A percentile compares a stretch with the other conserved stretches of the same genome.
phyloP scores from a whole-genome alignment of 495 filamentous ascomycete species.

The Hypomontagnella submonticulosa region DNA sequence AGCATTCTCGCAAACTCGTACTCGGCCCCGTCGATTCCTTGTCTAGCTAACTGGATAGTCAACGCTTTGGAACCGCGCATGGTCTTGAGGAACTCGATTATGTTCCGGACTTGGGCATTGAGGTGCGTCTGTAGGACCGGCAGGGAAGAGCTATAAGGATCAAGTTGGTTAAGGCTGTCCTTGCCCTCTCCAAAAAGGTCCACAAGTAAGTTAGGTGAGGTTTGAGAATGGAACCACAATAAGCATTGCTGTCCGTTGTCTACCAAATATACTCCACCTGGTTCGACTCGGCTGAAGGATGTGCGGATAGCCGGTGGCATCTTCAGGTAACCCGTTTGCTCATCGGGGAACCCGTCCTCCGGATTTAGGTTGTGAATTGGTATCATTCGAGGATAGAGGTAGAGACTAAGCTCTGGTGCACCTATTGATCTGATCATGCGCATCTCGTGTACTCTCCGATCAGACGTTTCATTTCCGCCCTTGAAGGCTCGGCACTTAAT shows the following conservation, averaged over 20 bases:
- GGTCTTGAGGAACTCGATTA: conserved; percentile 84
- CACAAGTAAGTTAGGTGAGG: conserved; percentile 78
- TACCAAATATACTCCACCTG: conserved; percentile 96
- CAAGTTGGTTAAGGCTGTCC: conserved; percentile 76
- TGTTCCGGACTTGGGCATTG: conserved; percentile 93
- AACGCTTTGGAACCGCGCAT: conserved; percentile 87
- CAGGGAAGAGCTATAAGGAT: conserved; percentile 78
- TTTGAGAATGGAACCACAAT: conserved; percentile 89
- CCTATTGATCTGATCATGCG: conserved; percentile 90
- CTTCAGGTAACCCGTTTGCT: conserved; percentile 82
- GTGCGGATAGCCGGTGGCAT: conserved; percentile 82
- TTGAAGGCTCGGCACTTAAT: conserved; percentile 95
- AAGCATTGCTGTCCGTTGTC: conserved; percentile 94
- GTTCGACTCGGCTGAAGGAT: conserved; percentile 90
- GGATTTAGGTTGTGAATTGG: conserved; percentile 88
- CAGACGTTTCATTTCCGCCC: conserved; percentile 89
- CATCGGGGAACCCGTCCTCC: conserved; percentile 87
- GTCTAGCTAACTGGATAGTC: conserved; percentile 89
- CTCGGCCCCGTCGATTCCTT: conserved; percentile 94
- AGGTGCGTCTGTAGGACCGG: conserved; percentile 90
- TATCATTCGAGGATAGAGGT: conserved; percentile 95
- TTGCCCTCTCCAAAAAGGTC: conserved; percentile 90
- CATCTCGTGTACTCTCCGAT: conserved; percentile 91
- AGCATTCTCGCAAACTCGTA: conserved; percentile 93
- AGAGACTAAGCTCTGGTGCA: conserved; percentile 83